These are phyloP conservation scores for Starmerella riodocensis DNA, from an alignment of 805 yeast genomes.

Conservation along the genomic window DNA sequence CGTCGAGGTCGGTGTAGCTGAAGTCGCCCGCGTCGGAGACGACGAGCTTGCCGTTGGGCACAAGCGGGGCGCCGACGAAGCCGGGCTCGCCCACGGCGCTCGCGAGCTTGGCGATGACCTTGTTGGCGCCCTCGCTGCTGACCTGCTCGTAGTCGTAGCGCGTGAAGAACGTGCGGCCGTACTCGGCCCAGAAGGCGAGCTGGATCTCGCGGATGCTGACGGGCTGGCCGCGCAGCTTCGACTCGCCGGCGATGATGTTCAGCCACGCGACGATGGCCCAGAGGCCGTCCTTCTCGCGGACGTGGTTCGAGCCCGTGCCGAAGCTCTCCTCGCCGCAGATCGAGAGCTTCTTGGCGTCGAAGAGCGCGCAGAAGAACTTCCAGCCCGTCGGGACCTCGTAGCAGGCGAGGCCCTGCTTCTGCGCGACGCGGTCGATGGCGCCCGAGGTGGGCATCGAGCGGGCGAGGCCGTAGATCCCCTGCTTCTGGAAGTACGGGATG, in stretches of 20 bases:
- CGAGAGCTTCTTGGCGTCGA: constrained; percentile 83
- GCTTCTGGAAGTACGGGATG: constrained; percentile 81
- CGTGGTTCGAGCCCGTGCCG: constrained; percentile 95
- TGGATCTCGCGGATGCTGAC: constrained; percentile 72
- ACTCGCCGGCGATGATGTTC: constrained; percentile 79
- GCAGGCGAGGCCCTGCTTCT: constrained; percentile 52
- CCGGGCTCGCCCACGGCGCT: constrained; percentile 29
- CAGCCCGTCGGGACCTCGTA: constrained; percentile 99
- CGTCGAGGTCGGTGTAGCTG: constrained; percentile 87
- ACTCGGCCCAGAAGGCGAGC: constrained; percentile 72
- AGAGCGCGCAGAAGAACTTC: constrained; percentile 94
- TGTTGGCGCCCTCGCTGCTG: constrained; percentile 56
- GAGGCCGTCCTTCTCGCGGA: constrained; percentile 93
- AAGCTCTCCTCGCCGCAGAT: constrained; percentile 97
- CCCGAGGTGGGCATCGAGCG: constrained; percentile 96
- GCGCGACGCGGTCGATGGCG: constrained; percentile 86
- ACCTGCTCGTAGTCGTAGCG: constrained; percentile 89
- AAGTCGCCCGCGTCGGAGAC: constrained; percentile 77
- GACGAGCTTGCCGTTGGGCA: constrained; percentile 31
- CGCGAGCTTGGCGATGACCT: constrained; percentile 46
- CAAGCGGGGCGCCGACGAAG: constrained; percentile 41
- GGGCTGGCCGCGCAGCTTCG: constrained; percentile 41
- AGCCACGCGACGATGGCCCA: constrained; percentile 99
- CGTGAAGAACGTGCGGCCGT: constrained; percentile 95
- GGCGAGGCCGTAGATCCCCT: constrained; percentile 85